Base-by-base conservation (phyloP, 371 early-diverging fungal genomes). In the Mortierella sp. region DNA sequence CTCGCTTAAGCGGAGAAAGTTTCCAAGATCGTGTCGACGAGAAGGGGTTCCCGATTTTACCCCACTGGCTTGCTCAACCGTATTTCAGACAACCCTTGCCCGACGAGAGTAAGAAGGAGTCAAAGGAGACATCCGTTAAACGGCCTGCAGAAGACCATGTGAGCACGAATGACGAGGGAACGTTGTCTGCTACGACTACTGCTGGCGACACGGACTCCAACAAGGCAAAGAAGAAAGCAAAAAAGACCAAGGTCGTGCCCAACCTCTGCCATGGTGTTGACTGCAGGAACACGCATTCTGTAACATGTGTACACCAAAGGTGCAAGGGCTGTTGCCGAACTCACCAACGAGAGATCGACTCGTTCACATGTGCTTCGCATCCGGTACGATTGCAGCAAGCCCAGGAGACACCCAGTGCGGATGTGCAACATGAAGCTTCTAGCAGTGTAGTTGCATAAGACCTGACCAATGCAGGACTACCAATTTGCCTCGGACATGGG, bases 1-100 rank as follows among this genome's bases (percentile, higher is more conserved):
- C 56, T 0, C 66, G 71, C 13, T 45, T 39, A 41, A 39, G 24
- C 43, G 63, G 78, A 14, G 81, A 69, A 30, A 59, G 39, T 43
- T 61, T 61, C 49, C 79, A 82, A 49, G 60, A 81, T 58, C 58
- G 50, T 16, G 23, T 70, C 3, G 88, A 92, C 72, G 89, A 86
- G 38, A 71, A 81, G 12, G 93, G 93, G 13, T 82, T 89, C 57
- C 86, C 87, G 9, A 82, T 84, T 34, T 83, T 92, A 59, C 92
- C 92, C 14, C 82, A 85, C 48, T 95, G 93, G 93, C 73, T 86
- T 31, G 74, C 71, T 23, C 92, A 93, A 78, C 94, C 96, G 10
- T 88, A 90, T 58, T 67, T 95, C 54, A 83, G 96, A 51, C 88
- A 90, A 26, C 74, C 81, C 16, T 68, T 81, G 41, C 82, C 82